Percentiles rank a stretch among this genome's conserved stretches.
Evolutionary conservation across 73 alveolate species (phyloP).

Genomic region (Paramecium biaurelia): DNA sequence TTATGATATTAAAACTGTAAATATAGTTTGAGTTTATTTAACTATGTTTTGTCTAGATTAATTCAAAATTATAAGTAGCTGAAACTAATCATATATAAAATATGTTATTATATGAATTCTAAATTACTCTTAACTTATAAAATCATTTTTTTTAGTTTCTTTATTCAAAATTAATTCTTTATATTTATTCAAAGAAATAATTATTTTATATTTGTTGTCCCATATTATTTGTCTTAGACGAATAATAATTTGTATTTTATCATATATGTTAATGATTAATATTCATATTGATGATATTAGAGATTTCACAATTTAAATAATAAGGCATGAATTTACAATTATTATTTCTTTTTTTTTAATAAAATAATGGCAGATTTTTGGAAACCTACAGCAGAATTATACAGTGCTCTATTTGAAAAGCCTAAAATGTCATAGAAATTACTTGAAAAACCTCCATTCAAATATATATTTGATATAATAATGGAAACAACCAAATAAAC

Average conservation of each 20-base stretch:
- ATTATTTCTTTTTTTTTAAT: not conserved
- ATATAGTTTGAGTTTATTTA: not conserved
- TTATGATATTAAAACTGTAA: conserved; percentile 3
- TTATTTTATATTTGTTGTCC: not conserved
- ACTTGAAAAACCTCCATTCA: conserved; percentile 88
- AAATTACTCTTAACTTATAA: too few relatives aligned
- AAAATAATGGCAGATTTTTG: conserved; percentile 67
- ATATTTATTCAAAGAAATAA: too few relatives aligned
- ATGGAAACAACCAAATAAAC: conserved; percentile 90
- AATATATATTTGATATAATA: conserved; percentile 79
- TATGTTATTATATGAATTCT: too few relatives aligned
- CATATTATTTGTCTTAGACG: not conserved
- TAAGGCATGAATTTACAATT: not conserved
- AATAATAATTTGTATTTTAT: too few relatives aligned
- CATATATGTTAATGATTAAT: not conserved
- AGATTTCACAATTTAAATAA: not conserved
- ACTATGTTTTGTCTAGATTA: not conserved
- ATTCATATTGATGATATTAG: not conserved
- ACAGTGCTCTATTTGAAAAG: conserved; percentile 81
- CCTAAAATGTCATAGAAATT: conserved; percentile 92
- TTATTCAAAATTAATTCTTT: too few relatives aligned
- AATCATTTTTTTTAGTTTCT: not conserved
- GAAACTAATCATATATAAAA: not conserved
- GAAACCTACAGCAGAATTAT: conserved; percentile 92
- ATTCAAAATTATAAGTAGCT: not conserved